A percentile compares a stretch with the other conserved stretches of the same genome.
These are phyloP conservation scores for Myxozyma sirexii DNA, from an alignment of 805 yeast species.

Conservation along the genomic window DNA sequence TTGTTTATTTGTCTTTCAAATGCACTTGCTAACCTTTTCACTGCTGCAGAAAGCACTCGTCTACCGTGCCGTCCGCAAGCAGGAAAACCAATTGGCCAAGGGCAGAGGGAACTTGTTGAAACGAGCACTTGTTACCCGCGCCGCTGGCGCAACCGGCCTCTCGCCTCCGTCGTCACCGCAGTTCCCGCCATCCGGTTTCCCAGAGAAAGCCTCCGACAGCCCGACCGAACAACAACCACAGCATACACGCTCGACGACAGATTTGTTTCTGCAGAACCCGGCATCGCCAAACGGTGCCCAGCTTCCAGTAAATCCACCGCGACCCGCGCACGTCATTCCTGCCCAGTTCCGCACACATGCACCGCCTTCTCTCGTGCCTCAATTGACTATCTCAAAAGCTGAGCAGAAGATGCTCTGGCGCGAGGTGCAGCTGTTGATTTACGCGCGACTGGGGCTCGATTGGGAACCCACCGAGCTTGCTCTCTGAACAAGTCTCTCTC, in stretches of 20 bases:
- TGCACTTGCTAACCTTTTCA: neutral
- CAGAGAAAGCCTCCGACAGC: too few species aligned
- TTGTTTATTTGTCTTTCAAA: neutral
- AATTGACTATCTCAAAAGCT: constrained; percentile 47
- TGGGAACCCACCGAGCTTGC: constrained; percentile 50
- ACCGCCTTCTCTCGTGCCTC: neutral
- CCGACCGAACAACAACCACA: constrained; percentile 4
- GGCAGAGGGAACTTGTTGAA: constrained; percentile 15
- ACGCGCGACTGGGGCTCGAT: constrained; percentile 59
- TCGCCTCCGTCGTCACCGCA: constrained; percentile 4
- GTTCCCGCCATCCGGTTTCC: neutral
- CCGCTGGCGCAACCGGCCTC: constrained; percentile 1
- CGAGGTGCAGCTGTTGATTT: constrained; percentile 62
- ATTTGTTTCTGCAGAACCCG: constrained; percentile 7
- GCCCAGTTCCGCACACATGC: neutral
- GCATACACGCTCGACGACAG: constrained; percentile 6
- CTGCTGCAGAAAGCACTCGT: constrained; percentile 35
- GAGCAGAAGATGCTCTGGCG: constrained; percentile 66
- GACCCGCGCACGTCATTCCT: neutral
- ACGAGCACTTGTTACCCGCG: constrained; percentile 20
- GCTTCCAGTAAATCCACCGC: neutral
- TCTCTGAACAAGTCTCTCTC: neutral
- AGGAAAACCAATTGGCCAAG: constrained; percentile 38
- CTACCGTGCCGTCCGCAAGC: constrained; percentile 39
- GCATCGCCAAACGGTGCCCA: neutral